A percentile compares a stretch with the other conserved stretches of the same genome.
These are phyloP conservation scores for Hortaea sp. DNA, from an alignment of 2,329 filamentous ascomycete species.

Conservation along the genomic window DNA sequence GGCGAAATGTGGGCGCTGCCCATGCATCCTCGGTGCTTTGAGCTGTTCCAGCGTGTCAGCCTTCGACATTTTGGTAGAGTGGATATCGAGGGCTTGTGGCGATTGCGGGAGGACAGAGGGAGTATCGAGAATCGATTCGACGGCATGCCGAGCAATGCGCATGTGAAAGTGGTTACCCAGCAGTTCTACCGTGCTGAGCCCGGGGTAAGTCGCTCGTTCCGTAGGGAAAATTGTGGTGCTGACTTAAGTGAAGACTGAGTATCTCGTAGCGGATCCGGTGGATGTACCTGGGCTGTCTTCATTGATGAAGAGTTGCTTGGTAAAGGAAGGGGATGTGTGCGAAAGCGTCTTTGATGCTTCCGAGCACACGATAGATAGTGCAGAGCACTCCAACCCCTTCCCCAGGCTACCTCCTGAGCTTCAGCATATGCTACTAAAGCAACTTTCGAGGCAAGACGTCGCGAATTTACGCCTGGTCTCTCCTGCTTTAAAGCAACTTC, in stretches of 20 bases:
- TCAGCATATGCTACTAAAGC: background rate
- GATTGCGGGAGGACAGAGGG: background rate
- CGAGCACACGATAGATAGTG: background rate
- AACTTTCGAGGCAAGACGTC: background rate
- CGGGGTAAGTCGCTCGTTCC: background rate
- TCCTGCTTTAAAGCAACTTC: constrained; percentile 9
- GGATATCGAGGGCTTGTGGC: background rate
- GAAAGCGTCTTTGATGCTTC: background rate
- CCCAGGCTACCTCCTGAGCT: background rate
- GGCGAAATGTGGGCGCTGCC: background rate
- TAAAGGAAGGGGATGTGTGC: background rate
- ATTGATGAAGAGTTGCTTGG: background rate
- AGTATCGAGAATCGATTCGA: background rate
- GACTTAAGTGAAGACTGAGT: background rate
- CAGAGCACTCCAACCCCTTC: background rate
- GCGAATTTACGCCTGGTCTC: background rate
- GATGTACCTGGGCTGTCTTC: background rate
- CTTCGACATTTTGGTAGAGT: background rate
- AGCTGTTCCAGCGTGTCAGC: constrained; percentile 2
- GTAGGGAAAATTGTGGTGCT: background rate
- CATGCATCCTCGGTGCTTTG: constrained; percentile 2
- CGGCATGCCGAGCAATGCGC: background rate
- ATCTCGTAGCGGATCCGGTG: background rate
- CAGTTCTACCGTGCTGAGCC: background rate
- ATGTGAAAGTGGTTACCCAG: background rate